Evolutionary conservation across 2,329 filamentous ascomycete species (phyloP).

Genomic region (Chaetomium sp.): DNA sequence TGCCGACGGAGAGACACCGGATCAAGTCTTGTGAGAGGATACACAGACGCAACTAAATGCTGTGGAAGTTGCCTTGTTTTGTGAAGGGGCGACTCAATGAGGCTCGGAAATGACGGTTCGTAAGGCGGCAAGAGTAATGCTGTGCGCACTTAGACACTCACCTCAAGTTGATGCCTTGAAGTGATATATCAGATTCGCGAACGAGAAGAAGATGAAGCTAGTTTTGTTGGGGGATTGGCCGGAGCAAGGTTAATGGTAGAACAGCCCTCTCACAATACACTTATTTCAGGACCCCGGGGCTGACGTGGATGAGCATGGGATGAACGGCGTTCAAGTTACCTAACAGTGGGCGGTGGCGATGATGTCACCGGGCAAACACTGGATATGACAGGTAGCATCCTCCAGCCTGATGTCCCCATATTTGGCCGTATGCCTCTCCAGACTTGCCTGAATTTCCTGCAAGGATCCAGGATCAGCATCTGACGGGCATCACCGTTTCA

Average conservation of each 20-base stretch:
- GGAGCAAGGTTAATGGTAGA: neutral
- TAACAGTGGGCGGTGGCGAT: conserved; percentile 13
- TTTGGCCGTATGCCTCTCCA: neutral
- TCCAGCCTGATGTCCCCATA: neutral
- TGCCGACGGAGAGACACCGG: neutral
- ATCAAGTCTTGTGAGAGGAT: neutral
- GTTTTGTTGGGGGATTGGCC: neutral
- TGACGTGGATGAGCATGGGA: conserved; percentile 10
- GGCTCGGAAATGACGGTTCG: neutral
- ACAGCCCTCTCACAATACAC: neutral
- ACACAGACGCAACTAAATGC: conserved; percentile 7
- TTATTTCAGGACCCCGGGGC: neutral
- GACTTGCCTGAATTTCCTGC: neutral
- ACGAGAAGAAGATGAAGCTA: neutral
- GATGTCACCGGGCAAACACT: conserved; percentile 19
- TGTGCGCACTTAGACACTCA: neutral
- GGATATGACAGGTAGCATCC: neutral
- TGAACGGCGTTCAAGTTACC: conserved; percentile 1
- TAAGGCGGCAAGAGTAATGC: neutral
- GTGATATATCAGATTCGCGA: conserved; percentile 6
- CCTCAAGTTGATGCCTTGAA: neutral
- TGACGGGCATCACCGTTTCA: neutral
- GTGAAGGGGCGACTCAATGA: neutral
- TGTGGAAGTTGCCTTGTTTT: conserved; percentile 8
- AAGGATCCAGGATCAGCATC: neutral